Evolutionary conservation across 805 yeast species (phyloP), one percentile per base, ranked within the genome.

Genomic region (Blastobotrys peoriensis): DNA sequence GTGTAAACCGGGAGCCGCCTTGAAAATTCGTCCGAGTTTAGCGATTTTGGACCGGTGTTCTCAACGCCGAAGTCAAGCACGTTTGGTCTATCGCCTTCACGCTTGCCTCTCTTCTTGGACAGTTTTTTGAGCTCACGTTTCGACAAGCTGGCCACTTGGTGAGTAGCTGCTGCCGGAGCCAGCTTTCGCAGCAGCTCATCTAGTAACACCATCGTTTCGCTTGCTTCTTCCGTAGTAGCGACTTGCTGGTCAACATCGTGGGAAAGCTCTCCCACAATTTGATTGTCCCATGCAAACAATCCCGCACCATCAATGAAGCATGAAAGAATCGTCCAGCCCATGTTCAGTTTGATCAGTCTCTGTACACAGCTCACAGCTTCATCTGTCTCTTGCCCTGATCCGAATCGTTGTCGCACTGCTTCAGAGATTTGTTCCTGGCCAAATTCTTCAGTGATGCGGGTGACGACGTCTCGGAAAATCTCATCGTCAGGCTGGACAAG

Each of bases 261-360:
- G 36, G 71, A 63, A 45, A 82, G 68, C 17, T 62, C 62, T 19
- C 66, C 65, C 40, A 81, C 64, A 30, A 76, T 70, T 5, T 75
- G 73, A 30, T 69, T 67, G 40, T 75, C 73, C 76, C 86, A 77
- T 49, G 79, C 76, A 59, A 84, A 76, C 38, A 85, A 64, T 1
- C 93, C 93, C 43, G 81, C 81, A 1, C 85, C 77, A 59, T 85
- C 93, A 41, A 85, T 73, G 39, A 84, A 71, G 18, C 81, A 69
- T 45, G 80, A 75, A 36, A 84, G 65, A n/a, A 83, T 63, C 41
- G 72, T 74, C 73, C 78, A 79, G 8, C 85, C 81, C 46, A 71
- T 71, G 45, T 75, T 69, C 46, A 70, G 57, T 25, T 59, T 56
- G 45, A 73, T 64, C 42, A 78, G 71, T 44, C 75, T 68, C 30